Evolutionary conservation across 129 eudicot species (phyloP).

Genomic region (Apium graveolens): DNA sequence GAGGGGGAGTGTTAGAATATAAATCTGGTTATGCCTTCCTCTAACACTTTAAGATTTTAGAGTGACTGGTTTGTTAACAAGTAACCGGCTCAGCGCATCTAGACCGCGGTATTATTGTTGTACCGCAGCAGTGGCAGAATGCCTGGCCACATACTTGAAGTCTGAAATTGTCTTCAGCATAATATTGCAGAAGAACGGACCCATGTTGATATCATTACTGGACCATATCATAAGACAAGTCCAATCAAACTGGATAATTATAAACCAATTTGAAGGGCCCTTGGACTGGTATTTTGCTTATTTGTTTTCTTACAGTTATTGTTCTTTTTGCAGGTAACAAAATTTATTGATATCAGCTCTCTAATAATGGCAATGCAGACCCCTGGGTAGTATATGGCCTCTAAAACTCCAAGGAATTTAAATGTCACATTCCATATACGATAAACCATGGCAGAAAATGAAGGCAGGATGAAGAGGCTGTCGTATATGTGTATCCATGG

Average conservation of each 20-base stretch:
- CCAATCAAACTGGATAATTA: not conserved
- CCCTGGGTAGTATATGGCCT: not conserved
- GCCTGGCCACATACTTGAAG: not conserved
- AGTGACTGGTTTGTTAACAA: no score
- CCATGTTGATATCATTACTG: not conserved
- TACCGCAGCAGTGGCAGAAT: not conserved
- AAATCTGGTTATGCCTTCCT: no score
- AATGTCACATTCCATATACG: conserved; percentile 3
- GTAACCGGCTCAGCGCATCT: no score
- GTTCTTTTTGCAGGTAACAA: conserved; percentile 9
- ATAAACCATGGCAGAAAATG: not conserved
- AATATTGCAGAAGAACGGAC: not conserved
- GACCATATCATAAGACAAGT: conserved; percentile 8
- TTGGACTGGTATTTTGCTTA: not conserved
- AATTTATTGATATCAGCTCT: not conserved
- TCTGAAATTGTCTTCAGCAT: not conserved
- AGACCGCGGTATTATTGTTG: no score
- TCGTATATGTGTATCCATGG: not conserved
- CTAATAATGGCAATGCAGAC: not conserved
- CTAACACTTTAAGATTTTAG: no score
- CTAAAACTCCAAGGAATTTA: not conserved
- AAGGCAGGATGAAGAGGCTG: not conserved
- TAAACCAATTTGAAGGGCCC: not conserved
- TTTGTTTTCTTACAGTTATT: not conserved
- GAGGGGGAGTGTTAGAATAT: no score